Conservation (phyloP, 306 rosid genomes). For the Arachis hypogaea region DNA sequence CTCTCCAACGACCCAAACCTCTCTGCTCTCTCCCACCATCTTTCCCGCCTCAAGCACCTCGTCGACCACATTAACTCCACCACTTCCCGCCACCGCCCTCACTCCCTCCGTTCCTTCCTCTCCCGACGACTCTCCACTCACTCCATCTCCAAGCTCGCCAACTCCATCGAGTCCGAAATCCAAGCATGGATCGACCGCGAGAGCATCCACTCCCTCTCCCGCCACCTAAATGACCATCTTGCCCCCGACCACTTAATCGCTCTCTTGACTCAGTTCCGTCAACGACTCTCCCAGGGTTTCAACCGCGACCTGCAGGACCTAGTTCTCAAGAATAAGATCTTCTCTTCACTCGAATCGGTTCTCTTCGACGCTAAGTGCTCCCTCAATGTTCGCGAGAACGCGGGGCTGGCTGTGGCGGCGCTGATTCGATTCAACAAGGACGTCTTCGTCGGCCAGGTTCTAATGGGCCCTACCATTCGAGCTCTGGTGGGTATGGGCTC, state of each 20-base stretch:
- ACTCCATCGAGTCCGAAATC: conserved; percentile 68
- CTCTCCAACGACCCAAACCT: conserved; percentile 65
- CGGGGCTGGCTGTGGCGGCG: conserved; percentile 51
- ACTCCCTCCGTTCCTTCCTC: conserved; percentile 57
- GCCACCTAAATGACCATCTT: conserved; percentile 31
- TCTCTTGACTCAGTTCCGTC: conserved; percentile 58
- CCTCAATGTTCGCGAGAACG: conserved; percentile 54
- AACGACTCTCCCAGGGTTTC: conserved; percentile 66
- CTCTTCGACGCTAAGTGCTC: conserved; percentile 52
- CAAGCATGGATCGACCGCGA: conserved; percentile 93
- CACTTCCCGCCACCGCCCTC: conserved; percentile 40
- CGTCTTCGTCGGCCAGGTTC: conserved; percentile 82
- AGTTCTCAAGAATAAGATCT: conserved; percentile 62
- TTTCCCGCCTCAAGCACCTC: conserved; percentile 60
- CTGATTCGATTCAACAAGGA: conserved; percentile 82
- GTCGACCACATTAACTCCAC: conserved; percentile 30
- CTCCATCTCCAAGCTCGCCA: conserved; percentile 72
- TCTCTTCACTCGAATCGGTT: conserved; percentile 49
- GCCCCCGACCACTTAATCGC: conserved; percentile 37
- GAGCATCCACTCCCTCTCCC: conserved; percentile 49
- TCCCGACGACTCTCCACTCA: conserved; percentile 63
- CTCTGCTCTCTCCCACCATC: conserved; percentile 58
- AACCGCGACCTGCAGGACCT: conserved; percentile 71
- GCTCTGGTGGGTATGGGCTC: conserved; percentile 62
- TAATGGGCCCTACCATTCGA: conserved; percentile 59